These are phyloP conservation scores for Apiospora malaysiana DNA, from an alignment of 2,329 filamentous ascomycete genomes.

Conservation along the genomic window DNA sequence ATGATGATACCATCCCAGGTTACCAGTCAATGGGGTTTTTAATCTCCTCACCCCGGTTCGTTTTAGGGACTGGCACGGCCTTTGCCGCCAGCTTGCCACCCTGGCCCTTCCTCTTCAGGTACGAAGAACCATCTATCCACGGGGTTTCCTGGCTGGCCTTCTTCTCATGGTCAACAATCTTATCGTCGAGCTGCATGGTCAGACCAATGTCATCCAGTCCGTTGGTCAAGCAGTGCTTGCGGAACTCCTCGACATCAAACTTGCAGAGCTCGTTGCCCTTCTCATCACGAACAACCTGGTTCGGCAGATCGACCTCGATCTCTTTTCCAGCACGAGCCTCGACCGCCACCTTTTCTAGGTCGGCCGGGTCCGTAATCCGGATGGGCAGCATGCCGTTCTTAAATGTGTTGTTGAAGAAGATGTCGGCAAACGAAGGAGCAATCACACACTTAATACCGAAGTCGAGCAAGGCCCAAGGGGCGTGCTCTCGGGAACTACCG, in stretches of 20 bases:
- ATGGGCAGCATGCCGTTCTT: conserved; percentile 99
- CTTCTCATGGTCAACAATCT: conserved; percentile 83
- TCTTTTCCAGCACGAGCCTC: conserved; percentile 83
- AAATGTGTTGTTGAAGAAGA: conserved; percentile 99
- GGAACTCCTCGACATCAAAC: conserved; percentile 92
- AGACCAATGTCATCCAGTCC: conserved; percentile 95
- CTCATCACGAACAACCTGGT: conserved; percentile 80
- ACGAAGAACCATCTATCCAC: conserved; percentile 88
- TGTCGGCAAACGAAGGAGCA: conserved; percentile 80
- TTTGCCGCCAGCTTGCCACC: conserved; percentile 63
- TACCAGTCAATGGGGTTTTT: conserved; percentile 91
- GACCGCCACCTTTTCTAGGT: conserved; percentile 72
- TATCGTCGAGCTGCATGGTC: conserved; percentile 89
- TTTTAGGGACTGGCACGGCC: conserved; percentile 78
- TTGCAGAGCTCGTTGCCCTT: conserved; percentile 74
- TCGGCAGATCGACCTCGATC: conserved; percentile 86
- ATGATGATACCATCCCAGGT: neutral
- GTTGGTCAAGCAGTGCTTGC: conserved; percentile 92
- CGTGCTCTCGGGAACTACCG: conserved; percentile 90
- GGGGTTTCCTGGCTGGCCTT: conserved; percentile 80
- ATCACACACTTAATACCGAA: conserved; percentile 96
- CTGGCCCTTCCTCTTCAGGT: conserved; percentile 67
- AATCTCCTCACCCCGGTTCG: conserved; percentile 84
- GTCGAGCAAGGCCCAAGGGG: conserved; percentile 94
- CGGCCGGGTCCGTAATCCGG: conserved; percentile 69